Evolutionary conservation across 108 stramenopile genomes (phyloP), one percentile per base, ranked within the genome.

Genomic region (Cyclotella kingstonii): DNA sequence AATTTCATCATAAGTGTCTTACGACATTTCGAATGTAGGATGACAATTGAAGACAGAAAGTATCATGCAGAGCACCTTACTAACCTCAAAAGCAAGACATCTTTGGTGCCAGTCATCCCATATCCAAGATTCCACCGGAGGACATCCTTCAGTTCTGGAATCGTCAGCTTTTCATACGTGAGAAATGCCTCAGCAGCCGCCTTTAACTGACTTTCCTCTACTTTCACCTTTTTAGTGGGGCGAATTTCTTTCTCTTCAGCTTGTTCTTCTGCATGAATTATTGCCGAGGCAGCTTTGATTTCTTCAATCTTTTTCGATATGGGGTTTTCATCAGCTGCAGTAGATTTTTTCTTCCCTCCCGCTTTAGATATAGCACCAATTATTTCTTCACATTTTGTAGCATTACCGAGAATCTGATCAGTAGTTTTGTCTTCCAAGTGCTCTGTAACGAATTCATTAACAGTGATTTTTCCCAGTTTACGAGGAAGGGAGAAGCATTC

Each of bases 121-220:
- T 89, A 84, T 1, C 63, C 73, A 30, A 71, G 29, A 63, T 92
- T 92, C 86, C 87, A 92, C 1, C 84, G 55, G 51, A 92, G 54
- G 14, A 82, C 26, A 59, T 87, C 84, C 52, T 92, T 83, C 36
- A 92, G 71, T 29, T 80, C 81, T 14, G 73, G 83, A 22, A 34
- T 53, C 33, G 76, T 87, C 45, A 49, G 65, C n/a, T 73, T 72
- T 1, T 68, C 43, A 56, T 84, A 80, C 29, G 65, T 60, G 30
- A 17, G 60, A 41, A 58, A 75, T 59, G 50, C 79, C 44, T 52
- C 46, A 12, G 54, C 80, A 41, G 59, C 50, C 38, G 27, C 41
- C 21, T 47, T 34, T 27, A 76, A 27, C 17, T 49, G 2, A 3
- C 26, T 5, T 22, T 22, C 42, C 17, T 19, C 25, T 42, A 28